A percentile compares a stretch with the other conserved stretches of the same genome.
phyloP scores from a whole-genome alignment of 163 green algal genomes.

The Scenedesmus sp. region DNA sequence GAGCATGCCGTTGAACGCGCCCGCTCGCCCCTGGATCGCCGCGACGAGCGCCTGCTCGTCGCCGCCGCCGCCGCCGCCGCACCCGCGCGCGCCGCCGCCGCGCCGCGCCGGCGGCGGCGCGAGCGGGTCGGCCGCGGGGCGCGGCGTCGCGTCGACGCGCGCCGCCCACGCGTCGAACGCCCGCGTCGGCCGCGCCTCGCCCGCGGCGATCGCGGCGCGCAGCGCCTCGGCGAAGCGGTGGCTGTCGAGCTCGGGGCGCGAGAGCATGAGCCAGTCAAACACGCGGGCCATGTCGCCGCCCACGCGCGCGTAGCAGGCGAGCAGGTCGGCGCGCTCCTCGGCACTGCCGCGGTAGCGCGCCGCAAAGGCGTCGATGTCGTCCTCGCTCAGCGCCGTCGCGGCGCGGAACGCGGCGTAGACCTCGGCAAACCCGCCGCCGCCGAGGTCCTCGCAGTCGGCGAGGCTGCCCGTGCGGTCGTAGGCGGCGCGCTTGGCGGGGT shows the following conservation, averaged over 20 bases:
- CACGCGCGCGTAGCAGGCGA: constrained; percentile 73
- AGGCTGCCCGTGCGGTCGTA: constrained; percentile 91
- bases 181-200: constrained; percentile 11
- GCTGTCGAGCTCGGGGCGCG: constrained; percentile 68
- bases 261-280: constrained; percentile 85
- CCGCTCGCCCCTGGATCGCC: constrained; percentile 28
- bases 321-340: constrained; percentile 78
- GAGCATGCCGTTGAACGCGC: constrained; percentile 4
- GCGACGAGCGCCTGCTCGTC: constrained; percentile 24
- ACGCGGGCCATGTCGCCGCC: constrained; percentile 84
- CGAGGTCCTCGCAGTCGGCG: constrained; percentile 78
- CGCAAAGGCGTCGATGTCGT: constrained; percentile 85
- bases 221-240: constrained; percentile 83
- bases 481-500: constrained; percentile 78
- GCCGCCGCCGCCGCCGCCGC: not conserved
- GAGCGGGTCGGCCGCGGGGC: constrained; percentile 15
- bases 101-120: constrained; percentile 7
- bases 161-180: constrained; percentile 16
- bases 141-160: constrained; percentile 1
- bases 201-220: constrained; percentile 56
- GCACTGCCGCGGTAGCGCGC: constrained; percentile 70
- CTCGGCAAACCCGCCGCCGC: constrained; percentile 18
- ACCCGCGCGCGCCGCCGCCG: not conserved
- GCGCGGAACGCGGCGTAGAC: constrained; percentile 66
- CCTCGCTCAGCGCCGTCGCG: constrained; percentile 71